phyloP scores from a whole-genome alignment of 2,329 filamentous ascomycete species.

The Penicillium sp. region DNA sequence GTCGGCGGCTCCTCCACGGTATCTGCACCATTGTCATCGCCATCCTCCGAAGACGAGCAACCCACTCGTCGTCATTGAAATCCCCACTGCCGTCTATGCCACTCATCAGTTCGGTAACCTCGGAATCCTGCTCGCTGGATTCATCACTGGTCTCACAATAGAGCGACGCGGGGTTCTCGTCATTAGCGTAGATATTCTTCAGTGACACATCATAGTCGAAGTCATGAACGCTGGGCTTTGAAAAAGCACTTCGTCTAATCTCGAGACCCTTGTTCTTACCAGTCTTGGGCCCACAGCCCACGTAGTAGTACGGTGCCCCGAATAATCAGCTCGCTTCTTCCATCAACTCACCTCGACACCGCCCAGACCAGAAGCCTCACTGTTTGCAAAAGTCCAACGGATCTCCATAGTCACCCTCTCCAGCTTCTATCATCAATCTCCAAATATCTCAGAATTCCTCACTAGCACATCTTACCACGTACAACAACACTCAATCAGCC shows the following conservation, averaged over 20 bases:
- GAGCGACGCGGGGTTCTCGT: background rate
- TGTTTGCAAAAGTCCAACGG: background rate
- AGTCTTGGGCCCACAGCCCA: slow-evolving; percentile 1
- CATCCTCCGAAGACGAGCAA: background rate
- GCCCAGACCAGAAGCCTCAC: background rate
- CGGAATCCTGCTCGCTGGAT: background rate
- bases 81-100: background rate
- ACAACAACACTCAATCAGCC: background rate
- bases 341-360: background rate
- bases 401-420: background rate
- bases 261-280: background rate
- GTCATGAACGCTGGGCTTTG: background rate
- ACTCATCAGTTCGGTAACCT: background rate
- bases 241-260: background rate
- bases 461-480: background rate
- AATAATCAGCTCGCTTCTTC: background rate
- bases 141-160: background rate
- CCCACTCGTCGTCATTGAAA: background rate
- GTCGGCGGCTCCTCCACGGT: background rate
- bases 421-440: background rate
- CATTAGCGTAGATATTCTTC: background rate
- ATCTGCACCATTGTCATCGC: background rate
- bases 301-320: background rate
- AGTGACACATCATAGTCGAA: slow-evolving; percentile 7
- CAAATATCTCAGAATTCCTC: background rate